A percentile compares a stretch with the other conserved stretches of the same genome.
phyloP scores from a whole-genome alignment of 305 asterid genomes.

The Coffea humblotiana region DNA sequence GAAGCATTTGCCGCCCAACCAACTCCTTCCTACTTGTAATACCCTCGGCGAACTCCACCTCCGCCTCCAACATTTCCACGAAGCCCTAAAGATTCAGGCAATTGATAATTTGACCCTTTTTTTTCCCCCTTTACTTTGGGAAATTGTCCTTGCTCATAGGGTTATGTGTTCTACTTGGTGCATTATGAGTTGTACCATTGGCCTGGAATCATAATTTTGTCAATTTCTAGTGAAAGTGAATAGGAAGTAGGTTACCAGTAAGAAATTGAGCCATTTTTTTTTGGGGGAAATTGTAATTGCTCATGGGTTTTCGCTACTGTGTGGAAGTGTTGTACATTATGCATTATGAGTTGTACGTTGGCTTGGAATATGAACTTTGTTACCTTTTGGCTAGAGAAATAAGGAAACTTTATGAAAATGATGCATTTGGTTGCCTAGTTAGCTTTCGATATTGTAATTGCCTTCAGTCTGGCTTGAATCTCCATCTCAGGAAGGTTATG shows the following conservation, averaged over 20 bases:
- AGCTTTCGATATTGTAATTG: too few relatives aligned
- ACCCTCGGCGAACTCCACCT: slow-evolving; percentile 92
- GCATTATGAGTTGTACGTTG: background rate
- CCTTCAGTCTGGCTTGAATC: too few relatives aligned
- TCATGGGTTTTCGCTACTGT: too few relatives aligned
- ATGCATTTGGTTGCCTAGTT: background rate
- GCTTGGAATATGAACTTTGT: too few relatives aligned
- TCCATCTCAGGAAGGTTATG: too few relatives aligned
- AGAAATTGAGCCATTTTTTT: too few relatives aligned
- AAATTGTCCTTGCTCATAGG: background rate
- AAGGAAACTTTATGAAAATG: background rate
- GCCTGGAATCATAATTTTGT: too few relatives aligned
- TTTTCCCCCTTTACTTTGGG: too few relatives aligned
- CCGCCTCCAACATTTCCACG: slow-evolving; percentile 57
- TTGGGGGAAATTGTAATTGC: too few relatives aligned
- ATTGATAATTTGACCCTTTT: too few relatives aligned
- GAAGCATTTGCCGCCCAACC: slow-evolving; percentile 58
- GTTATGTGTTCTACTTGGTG: background rate
- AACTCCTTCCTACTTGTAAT: slow-evolving; percentile 89
- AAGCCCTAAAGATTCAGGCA: slow-evolving; percentile 79
- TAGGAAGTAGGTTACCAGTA: too few relatives aligned
- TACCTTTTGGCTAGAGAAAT: background rate
- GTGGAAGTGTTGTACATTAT: background rate
- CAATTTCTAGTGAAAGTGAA: background rate
- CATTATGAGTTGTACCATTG: background rate